Conservation (phyloP, 1,284 basidiomycete genomes). For the Butyriboletus appendiculatus region DNA sequence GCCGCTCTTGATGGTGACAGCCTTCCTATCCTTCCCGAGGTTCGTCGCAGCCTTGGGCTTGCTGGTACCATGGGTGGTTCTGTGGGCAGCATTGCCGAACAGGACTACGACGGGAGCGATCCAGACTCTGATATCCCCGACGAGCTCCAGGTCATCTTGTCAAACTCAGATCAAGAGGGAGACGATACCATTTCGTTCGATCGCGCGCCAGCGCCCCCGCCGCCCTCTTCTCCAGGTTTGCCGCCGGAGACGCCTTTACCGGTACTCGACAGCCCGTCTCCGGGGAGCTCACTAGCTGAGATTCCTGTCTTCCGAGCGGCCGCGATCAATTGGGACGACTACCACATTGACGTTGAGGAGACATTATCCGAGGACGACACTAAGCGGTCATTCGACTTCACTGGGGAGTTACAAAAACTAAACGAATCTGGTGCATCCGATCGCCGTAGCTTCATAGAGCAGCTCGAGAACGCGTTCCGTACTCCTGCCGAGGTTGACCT, state of each 20-base stretch:
- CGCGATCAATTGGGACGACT: conserved; percentile 46
- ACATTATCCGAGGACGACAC: conserved; percentile 57
- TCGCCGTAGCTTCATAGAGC: conserved; percentile 78
- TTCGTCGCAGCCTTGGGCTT: conserved; percentile 58
- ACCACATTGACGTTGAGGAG: conserved; percentile 50
- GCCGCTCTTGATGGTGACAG: conserved; percentile 15
- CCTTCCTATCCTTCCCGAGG: conserved; percentile 49
- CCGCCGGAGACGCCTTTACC: conserved; percentile 46
- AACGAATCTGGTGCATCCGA: conserved; percentile 69
- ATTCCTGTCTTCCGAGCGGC: conserved; percentile 48
- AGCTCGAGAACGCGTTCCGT: conserved; percentile 75
- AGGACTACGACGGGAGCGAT: conserved; percentile 52
- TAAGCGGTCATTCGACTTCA: conserved; percentile 85
- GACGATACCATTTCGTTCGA: conserved; percentile 48
- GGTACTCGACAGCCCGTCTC: conserved; percentile 14
- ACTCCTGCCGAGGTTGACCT: conserved; percentile 69
- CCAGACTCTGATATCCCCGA: conserved; percentile 76
- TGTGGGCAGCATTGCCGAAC: conserved; percentile 43
- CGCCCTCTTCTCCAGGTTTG: conserved; percentile 41
- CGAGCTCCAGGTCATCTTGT: conserved; percentile 67
- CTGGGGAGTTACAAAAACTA: conserved; percentile 71
- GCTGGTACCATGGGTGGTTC: conserved; percentile 65
- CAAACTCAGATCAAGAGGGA: conserved; percentile 44
- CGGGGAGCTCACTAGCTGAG: conserved; percentile 14
- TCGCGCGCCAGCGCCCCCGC: conserved; percentile 3